Conservation (phyloP, 2,329 filamentous ascomycete genomes). For the Fusarium equiseti region DNA sequence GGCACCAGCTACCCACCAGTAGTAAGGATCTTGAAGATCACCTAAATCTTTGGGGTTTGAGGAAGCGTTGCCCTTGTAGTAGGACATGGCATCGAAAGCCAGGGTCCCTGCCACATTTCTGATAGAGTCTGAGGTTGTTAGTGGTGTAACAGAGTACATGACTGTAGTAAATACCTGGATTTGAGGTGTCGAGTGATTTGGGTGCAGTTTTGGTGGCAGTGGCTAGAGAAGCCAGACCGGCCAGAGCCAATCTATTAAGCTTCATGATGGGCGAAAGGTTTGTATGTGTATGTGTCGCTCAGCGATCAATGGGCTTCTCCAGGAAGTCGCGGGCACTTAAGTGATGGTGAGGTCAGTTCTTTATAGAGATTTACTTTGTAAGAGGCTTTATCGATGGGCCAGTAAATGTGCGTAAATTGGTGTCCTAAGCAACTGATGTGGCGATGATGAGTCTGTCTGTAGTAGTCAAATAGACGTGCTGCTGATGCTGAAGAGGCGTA, state of each 20-base stretch:
- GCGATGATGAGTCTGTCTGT: conserved; percentile 6
- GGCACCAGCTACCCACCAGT: conserved; percentile 75
- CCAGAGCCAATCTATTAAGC: conserved; percentile 19
- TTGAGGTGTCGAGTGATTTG: conserved; percentile 38
- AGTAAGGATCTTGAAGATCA: conserved; percentile 75
- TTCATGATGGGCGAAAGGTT: conserved; percentile 28
- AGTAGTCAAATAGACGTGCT: background rate
- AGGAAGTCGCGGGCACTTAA: conserved; percentile 17
- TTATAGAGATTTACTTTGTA: background rate
- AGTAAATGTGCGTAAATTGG: conserved; percentile 7
- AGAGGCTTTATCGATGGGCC: conserved; percentile 2
- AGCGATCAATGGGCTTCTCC: conserved; percentile 22
- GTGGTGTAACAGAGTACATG: background rate
- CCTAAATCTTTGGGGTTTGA: conserved; percentile 66
- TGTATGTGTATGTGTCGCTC: conserved; percentile 14
- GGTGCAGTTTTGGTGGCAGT: conserved; percentile 33
- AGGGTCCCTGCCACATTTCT: conserved; percentile 70
- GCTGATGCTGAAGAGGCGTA: conserved; percentile 2
- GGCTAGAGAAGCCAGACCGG: conserved; percentile 33
- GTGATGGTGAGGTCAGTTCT: background rate
- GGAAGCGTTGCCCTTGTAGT: conserved; percentile 73
- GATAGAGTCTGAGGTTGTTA: conserved; percentile 65
- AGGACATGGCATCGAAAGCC: conserved; percentile 71
- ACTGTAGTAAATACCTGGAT: conserved; percentile 29
- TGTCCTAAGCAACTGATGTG: conserved; percentile 3